A percentile compares a stretch with the other conserved stretches of the same genome.
Conservation (phyloP, 495 filamentous ascomycete species). For the Xylaria sp. region DNA sequence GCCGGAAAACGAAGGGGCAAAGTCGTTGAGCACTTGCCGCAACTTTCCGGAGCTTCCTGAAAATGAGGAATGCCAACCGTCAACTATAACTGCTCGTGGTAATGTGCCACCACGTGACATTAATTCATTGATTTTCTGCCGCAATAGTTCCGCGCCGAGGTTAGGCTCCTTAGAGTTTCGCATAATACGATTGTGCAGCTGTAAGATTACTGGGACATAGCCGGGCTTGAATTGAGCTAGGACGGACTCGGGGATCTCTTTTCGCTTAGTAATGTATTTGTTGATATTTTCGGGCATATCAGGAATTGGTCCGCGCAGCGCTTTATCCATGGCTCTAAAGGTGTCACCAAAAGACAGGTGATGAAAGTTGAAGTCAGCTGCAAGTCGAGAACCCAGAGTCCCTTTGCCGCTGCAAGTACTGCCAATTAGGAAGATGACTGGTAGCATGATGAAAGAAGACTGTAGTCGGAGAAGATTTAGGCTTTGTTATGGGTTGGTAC, state of each 20-base stretch:
- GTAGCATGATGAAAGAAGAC: neutral
- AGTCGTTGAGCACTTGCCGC: neutral
- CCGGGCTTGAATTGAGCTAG: neutral
- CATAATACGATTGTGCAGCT: neutral
- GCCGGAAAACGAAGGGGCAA: constrained; percentile 2
- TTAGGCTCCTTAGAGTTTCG: neutral
- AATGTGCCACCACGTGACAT: neutral
- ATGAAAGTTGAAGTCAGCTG: neutral
- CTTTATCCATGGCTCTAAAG: neutral
- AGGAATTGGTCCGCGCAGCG: neutral
- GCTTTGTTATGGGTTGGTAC: neutral
- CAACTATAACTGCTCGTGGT: neutral
- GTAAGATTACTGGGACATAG: neutral
- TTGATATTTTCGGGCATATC: neutral
- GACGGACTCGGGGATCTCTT: neutral
- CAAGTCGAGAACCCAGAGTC: neutral
- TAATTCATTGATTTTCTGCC: neutral
- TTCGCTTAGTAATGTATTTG: neutral
- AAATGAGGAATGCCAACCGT: neutral
- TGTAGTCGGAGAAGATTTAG: neutral
- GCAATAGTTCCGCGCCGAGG: neutral
- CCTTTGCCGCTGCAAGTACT: neutral
- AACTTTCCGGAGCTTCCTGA: neutral
- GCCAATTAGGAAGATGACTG: constrained; percentile 7
- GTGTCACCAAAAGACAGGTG: neutral